These are phyloP conservation scores for Cerioporus squamosus DNA, from an alignment of 1,284 basidiomycete genomes.

Conservation along the genomic window DNA sequence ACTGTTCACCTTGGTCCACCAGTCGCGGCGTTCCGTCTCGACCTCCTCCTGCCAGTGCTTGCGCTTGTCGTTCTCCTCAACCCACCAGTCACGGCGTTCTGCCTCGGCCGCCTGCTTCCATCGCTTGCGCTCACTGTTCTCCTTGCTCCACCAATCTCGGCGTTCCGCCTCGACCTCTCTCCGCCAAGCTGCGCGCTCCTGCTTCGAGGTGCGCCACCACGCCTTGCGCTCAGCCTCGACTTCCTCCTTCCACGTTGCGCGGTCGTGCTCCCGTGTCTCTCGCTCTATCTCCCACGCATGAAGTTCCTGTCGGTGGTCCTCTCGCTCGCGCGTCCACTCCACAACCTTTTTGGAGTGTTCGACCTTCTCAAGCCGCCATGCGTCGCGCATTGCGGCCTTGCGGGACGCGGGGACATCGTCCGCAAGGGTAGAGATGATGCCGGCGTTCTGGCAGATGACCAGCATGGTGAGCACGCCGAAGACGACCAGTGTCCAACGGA, in stretches of 20 bases:
- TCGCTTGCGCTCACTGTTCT: not conserved
- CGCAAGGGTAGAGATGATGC: not conserved
- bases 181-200: not conserved
- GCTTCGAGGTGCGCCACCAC: too few relatives aligned
- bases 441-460: conserved; percentile 1
- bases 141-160: not conserved
- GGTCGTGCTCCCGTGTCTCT: not conserved
- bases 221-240: too few relatives aligned
- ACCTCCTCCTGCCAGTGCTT: not conserved
- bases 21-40: not conserved
- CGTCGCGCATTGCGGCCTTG: not conserved
- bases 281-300: not conserved
- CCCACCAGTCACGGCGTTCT: not conserved
- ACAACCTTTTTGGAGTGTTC: not conserved
- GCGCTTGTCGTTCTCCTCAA: not conserved
- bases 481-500: not conserved
- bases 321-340: conserved; percentile 11
- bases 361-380: conserved; percentile 1
- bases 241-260: not conserved
- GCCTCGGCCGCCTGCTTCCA: not conserved
- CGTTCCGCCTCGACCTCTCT: conserved; percentile 1
- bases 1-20: not conserved
- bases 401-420: conserved; percentile 5
- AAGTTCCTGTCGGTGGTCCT: conserved; percentile 1
- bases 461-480: not conserved